Evolutionary conservation across 108 stramenopile species (phyloP).

Genomic region (Skeletonema tropicum): DNA sequence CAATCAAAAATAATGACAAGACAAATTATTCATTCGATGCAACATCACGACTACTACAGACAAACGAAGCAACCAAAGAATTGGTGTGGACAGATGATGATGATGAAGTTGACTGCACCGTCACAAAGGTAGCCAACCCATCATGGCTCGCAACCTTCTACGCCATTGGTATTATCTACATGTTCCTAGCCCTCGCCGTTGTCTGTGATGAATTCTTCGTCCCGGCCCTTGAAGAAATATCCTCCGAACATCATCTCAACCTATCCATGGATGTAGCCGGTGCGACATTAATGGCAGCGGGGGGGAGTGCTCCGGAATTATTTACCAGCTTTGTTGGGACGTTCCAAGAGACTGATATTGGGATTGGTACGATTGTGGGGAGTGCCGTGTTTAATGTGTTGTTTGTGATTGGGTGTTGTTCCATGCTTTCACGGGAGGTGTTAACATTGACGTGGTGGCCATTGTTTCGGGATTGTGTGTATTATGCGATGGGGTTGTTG

Average conservation of each 20-base stretch:
- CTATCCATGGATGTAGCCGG: constrained; percentile 86
- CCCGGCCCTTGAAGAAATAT: constrained; percentile 82
- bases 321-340: constrained; percentile 82
- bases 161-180: constrained; percentile 70
- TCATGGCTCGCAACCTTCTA: constrained; percentile 48
- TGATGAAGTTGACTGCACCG: too few species aligned
- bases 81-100: too few species aligned
- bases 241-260: constrained; percentile 54
- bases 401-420: constrained; percentile 83
- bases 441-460: constrained; percentile 85
- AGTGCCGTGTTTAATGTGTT: constrained; percentile 88
- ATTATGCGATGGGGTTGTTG: constrained; percentile 64
- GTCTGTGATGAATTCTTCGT: constrained; percentile 90
- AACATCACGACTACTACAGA: too few species aligned
- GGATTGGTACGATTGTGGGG: constrained; percentile 91
- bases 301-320: constrained; percentile 84
- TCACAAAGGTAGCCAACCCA: constrained; percentile 6
- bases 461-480: constrained; percentile 75
- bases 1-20: too few species aligned
- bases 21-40: too few species aligned
- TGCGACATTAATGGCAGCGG: constrained; percentile 80
- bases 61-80: too few species aligned
- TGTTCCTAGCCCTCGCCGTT: constrained; percentile 86
- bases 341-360: constrained; percentile 70
- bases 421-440: constrained; percentile 68